Conservation (phyloP, 2,329 filamentous ascomycete species). For the Capronia coronata region DNA sequence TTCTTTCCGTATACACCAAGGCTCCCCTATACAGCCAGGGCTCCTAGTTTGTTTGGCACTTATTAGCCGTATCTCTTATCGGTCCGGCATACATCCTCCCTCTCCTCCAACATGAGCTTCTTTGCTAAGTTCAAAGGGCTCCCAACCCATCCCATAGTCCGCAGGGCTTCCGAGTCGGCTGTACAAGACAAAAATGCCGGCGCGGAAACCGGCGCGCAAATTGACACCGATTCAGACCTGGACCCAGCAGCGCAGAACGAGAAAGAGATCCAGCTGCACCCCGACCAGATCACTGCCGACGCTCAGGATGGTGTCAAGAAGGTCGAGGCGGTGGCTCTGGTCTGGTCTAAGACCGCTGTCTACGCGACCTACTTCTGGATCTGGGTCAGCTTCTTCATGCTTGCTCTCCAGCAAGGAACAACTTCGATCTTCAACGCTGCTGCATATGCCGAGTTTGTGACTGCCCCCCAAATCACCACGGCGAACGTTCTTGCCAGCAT, state of each 20-base stretch:
- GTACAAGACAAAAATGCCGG: neutral
- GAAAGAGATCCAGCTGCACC: neutral
- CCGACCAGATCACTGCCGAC: conserved; percentile 27
- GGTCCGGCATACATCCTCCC: neutral
- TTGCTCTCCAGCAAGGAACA: conserved; percentile 40
- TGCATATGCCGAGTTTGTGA: conserved; percentile 47
- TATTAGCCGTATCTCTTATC: neutral
- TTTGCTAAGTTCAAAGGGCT: neutral
- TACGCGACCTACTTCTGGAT: conserved; percentile 38
- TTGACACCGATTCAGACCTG: neutral
- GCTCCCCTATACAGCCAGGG: too few species aligned
- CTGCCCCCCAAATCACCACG: conserved; percentile 47
- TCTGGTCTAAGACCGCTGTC: conserved; percentile 37
- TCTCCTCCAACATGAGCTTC: neutral
- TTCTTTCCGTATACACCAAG: too few species aligned
- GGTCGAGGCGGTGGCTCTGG: conserved; percentile 38
- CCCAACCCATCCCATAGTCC: neutral
- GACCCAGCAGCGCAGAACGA: neutral
- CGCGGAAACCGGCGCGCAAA: neutral
- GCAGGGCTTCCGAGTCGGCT: neutral
- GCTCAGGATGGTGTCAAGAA: conserved; percentile 36
- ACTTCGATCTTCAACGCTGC: conserved; percentile 42
- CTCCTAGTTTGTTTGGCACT: too few species aligned
- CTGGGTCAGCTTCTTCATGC: conserved; percentile 43
- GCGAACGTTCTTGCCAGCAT: conserved; percentile 50